A percentile compares a stretch with the other conserved stretches of the same genome.
Evolutionary conservation across 169 alveolate species (phyloP).

Genomic region (Plasmodium inui): DNA sequence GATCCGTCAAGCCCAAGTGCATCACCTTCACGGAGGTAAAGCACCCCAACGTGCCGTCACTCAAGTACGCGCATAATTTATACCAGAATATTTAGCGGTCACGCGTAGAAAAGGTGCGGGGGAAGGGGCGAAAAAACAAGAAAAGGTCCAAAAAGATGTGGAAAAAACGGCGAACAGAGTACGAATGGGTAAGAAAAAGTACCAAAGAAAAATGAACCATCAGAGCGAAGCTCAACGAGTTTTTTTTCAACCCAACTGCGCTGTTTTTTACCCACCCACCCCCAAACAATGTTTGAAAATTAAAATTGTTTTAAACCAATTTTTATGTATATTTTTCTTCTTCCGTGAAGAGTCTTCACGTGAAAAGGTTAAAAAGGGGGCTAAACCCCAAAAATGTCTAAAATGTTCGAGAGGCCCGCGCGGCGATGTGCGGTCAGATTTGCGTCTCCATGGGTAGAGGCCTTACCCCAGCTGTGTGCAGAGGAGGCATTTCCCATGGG

Average conservation of each 20-base stretch:
- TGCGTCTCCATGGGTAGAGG: neutral
- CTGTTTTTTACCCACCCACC: neutral
- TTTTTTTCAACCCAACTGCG: neutral
- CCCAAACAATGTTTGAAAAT: neutral
- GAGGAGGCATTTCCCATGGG: neutral
- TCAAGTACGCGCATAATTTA: conserved; percentile 88
- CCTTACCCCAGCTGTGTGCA: neutral
- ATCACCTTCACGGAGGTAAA: conserved; percentile 89
- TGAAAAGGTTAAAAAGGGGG: conserved; percentile 1
- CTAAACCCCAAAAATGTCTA: neutral
- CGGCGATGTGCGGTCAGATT: neutral
- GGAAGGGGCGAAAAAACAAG: neutral
- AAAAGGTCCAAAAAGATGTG: neutral
- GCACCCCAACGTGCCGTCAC: conserved; percentile 93
- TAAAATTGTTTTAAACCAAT: neutral
- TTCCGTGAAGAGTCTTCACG: neutral
- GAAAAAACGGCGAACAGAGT: neutral
- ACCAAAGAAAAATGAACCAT: neutral
- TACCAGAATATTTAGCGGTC: conserved; percentile 53
- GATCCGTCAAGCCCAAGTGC: conserved; percentile 86
- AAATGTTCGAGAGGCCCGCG: neutral
- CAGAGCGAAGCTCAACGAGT: neutral
- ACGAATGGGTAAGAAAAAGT: neutral
- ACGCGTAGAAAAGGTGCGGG: too few relatives aligned
- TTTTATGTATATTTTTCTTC: neutral